A percentile compares a stretch with the other conserved stretches of the same genome.
Conservation (phyloP, 495 filamentous ascomycete species). For the Beverwykella pulmonaria region DNA sequence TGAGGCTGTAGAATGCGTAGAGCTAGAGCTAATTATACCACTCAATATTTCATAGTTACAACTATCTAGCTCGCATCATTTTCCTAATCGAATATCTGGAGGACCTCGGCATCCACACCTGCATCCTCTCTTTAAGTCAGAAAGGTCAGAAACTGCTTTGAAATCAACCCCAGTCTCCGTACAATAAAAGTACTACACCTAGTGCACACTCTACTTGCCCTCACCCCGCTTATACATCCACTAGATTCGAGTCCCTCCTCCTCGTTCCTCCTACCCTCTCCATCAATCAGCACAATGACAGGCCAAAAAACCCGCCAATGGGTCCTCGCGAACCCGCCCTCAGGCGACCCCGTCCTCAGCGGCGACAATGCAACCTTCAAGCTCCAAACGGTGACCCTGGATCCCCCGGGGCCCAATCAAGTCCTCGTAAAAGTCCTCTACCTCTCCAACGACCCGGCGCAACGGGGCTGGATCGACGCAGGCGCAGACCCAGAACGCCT, state of each 20-base stretch:
- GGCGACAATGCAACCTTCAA: constrained; percentile 54
- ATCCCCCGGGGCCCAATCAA: constrained; percentile 59
- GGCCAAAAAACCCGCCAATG: constrained; percentile 41
- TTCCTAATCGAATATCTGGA: not conserved
- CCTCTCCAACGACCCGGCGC: constrained; percentile 79
- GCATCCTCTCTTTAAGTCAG: not conserved
- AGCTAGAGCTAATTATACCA: too few species aligned
- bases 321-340: constrained; percentile 42
- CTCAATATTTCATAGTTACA: too few species aligned
- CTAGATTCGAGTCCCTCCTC: not conserved
- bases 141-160: not conserved
- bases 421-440: constrained; percentile 70
- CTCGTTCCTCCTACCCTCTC: not conserved
- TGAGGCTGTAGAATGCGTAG: too few species aligned
- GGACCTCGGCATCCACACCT: not conserved
- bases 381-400: constrained; percentile 52
- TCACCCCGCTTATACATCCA: too few species aligned
- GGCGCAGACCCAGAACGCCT: constrained; percentile 54
- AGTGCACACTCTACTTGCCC: not conserved
- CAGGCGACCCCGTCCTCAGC: constrained; percentile 41
- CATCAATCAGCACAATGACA: constrained; percentile 14
- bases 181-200: not conserved
- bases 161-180: not conserved
- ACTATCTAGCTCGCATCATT: too few species aligned
- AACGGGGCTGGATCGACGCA: constrained; percentile 74